Evolutionary conservation across 1,284 basidiomycete genomes (phyloP).

Genomic region (Salmacisia buchloeana): DNA sequence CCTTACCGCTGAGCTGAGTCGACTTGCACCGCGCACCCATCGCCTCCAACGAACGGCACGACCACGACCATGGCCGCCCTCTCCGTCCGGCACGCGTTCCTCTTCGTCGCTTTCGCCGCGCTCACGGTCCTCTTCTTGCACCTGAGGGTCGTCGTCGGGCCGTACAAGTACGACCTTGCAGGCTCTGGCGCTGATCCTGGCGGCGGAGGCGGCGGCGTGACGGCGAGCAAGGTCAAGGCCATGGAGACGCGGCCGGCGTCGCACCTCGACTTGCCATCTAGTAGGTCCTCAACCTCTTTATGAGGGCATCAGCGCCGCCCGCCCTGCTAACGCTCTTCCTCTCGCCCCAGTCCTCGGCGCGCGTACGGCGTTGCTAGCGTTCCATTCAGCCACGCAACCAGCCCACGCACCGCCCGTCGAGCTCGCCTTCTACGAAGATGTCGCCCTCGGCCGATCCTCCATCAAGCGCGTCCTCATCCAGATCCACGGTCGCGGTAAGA

Average conservation of each 20-base stretch:
- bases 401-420: background rate
- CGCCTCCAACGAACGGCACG: background rate
- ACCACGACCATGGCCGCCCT: background rate
- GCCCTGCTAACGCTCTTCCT: background rate
- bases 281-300: background rate
- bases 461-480: conserved; percentile 13
- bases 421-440: conserved; percentile 1
- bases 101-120: background rate
- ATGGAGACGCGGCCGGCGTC: background rate
- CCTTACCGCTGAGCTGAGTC: background rate
- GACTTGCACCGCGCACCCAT: background rate
- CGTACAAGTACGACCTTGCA: background rate
- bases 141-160: background rate
- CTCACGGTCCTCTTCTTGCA: background rate
- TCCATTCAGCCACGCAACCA: background rate
- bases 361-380: background rate
- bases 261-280: background rate
- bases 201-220: too few species aligned
- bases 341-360: background rate
- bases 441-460: background rate
- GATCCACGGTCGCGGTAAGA: conserved; percentile 11
- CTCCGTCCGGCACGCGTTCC: background rate
- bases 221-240: background rate
- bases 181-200: background rate
- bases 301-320: background rate